Percentiles rank a stretch among this genome's conserved stretches.
Evolutionary conservation across 176 grass and related monocot species (phyloP).

Genomic region (Thinopyrum elongatum): DNA sequence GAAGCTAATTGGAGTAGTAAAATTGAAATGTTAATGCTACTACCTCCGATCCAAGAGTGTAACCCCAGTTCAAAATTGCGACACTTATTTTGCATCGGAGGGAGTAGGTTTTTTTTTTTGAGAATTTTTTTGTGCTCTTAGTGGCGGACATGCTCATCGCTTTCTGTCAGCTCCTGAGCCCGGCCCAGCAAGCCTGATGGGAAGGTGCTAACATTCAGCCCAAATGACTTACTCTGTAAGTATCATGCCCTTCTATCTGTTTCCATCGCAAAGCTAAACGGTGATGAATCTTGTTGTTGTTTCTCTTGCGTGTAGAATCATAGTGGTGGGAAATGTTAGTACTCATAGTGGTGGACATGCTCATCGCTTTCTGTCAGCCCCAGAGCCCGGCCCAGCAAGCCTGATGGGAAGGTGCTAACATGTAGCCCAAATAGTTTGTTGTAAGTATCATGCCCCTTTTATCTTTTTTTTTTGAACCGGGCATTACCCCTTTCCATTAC

Average conservation of each 20-base stretch:
- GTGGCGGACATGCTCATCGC: background rate
- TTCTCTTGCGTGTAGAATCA: background rate
- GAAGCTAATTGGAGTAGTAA: background rate
- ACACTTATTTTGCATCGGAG: no score
- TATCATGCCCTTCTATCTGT: background rate
- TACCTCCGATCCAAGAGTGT: no score
- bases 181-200: background rate
- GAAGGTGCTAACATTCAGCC: background rate
- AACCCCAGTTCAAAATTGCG: no score
- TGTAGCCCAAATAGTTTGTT: slow-evolving; percentile 5
- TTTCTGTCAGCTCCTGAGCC: background rate
- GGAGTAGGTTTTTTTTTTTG: background rate
- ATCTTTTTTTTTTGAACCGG: no score
- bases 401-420: background rate
- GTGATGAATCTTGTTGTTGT: slow-evolving; percentile 3
- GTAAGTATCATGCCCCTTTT: background rate
- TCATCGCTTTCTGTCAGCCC: background rate
- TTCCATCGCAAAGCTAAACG: background rate
- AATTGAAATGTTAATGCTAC: background rate
- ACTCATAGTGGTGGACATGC: background rate
- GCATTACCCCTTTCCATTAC: no score
- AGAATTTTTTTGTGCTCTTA: background rate
- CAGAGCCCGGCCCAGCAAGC: background rate
- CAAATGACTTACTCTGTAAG: background rate
- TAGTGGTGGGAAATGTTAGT: background rate